phyloP scores from a whole-genome alignment of 2,329 filamentous ascomycete genomes.

The Neopestalotiopsis clavispora region DNA sequence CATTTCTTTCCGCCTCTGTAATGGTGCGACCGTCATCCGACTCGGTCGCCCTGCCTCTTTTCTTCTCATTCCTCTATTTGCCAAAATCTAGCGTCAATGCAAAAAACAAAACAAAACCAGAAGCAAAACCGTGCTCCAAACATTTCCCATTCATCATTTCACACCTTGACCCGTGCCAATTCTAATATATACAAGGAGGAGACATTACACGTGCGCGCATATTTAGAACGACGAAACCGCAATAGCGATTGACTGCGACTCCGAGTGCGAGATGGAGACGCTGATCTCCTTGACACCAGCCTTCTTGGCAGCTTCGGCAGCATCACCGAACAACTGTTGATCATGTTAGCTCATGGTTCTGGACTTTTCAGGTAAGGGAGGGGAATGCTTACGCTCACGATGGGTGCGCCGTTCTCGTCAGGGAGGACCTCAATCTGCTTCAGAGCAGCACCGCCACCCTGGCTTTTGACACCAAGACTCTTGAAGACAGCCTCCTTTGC shows the following conservation, averaged over 20 bases:
- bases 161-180: background rate
- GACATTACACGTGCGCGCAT: constrained; percentile 5
- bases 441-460: constrained; percentile 86
- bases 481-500: constrained; percentile 99
- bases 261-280: constrained; percentile 95
- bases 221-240: constrained; percentile 80
- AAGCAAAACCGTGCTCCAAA: background rate
- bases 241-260: constrained; percentile 91
- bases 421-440: constrained; percentile 93
- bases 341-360: constrained; percentile 41
- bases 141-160: background rate
- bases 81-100: background rate
- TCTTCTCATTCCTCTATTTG: background rate
- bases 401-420: constrained; percentile 80
- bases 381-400: constrained; percentile 73
- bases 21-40: background rate
- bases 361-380: background rate
- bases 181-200: constrained; percentile 16
- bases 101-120: background rate
- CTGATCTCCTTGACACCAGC: constrained; percentile 87
- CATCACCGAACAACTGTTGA: constrained; percentile 80
- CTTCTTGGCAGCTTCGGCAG: constrained; percentile 80
- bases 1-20: background rate
- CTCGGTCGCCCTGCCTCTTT: background rate
- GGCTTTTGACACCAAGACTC: constrained; percentile 83